These are phyloP conservation scores for Rhizomucor miehei DNA, from an alignment of 371 early-diverging fungal genomes.

Conservation along the genomic window DNA sequence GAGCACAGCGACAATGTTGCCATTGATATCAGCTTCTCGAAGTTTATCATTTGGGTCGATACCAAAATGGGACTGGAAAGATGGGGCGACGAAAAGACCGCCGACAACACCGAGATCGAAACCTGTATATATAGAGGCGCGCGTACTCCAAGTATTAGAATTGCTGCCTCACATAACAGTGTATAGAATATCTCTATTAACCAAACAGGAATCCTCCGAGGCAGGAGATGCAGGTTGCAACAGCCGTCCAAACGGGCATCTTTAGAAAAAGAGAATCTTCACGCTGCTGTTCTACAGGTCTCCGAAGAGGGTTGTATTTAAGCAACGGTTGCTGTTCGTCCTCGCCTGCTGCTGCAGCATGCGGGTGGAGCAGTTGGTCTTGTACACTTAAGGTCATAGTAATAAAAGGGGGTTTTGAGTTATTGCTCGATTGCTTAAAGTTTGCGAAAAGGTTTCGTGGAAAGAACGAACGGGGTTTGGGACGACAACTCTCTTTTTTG, in stretches of 20 bases:
- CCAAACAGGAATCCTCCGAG: slow-evolving; percentile 32
- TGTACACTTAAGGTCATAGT: too few species aligned
- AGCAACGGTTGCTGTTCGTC: neutral
- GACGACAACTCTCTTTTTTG: too few species aligned
- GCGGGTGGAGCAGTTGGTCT: too few species aligned
- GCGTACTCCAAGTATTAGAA: neutral
- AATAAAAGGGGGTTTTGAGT: too few species aligned
- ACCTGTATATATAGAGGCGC: slow-evolving; percentile 15
- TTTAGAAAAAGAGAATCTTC: too few species aligned
- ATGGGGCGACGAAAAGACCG: slow-evolving; percentile 28
- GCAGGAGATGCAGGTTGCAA: slow-evolving; percentile 21
- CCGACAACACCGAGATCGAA: slow-evolving; percentile 33
- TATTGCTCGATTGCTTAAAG: too few species aligned
- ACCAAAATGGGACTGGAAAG: slow-evolving; percentile 31
- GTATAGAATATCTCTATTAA: neutral
- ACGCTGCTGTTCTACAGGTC: too few species aligned
- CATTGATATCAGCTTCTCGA: slow-evolving; percentile 29
- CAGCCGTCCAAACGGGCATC: slow-evolving; percentile 24
- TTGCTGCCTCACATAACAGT: neutral
- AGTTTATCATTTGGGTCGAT: slow-evolving; percentile 31
- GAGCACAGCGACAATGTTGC: slow-evolving; percentile 29
- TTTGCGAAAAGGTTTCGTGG: too few species aligned
- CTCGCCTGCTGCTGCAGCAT: neutral
- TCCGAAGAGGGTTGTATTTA: too few species aligned
- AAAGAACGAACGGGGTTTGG: too few species aligned